Evolutionary conservation across 371 early-diverging fungal species (phyloP), one percentile per base, ranked within the genome.

Genomic region (Vairimorpha apis): DNA sequence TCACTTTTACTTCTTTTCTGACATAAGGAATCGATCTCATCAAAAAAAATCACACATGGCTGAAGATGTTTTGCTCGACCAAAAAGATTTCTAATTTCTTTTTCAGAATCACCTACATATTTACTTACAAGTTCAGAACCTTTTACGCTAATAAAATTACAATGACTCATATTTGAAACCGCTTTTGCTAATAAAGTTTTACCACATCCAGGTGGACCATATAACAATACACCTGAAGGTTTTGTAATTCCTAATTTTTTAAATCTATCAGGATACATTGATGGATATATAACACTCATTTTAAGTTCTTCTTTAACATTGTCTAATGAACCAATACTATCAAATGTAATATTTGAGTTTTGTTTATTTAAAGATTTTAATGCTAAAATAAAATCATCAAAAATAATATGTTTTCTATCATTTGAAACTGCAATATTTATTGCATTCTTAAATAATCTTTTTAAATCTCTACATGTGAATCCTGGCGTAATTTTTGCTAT

Each of bases 181-280:
- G 97, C 98, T 81, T 94, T 94, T 18, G 97, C 98, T 72, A 97
- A 85, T 71, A 99, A 81, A 1, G 99, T 97, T 83, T 99, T 99
- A 59, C 99, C 99, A 84, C 94, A 94, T 73, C 99, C 99, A 2
- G 98, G 97, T 37, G 98, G 97, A 13, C 99, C 99, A 88, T 94
- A 94, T 16, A 99, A 83, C 51, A 99, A 83, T 0, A 97, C 93
- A 65, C 99, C 99, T 35, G 90, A 88, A 1, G 96, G 91, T 1
- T 89, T 86, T 0, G 86, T 87, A 68, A 97, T 95, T 32, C 97
- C 97, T 0, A 95, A 90, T 55, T 86, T 83, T 56, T 86, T 84
- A 83, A 94, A 98, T 60, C 89, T 85, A 65, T 94, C 91, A 3
- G 95, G 94, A 77, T 90, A 88, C 73, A 88, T 79, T 53, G 93